These are phyloP conservation scores for Plenodomus tracheiphilus DNA, from an alignment of 2,329 filamentous ascomycete species.

Conservation along the genomic window DNA sequence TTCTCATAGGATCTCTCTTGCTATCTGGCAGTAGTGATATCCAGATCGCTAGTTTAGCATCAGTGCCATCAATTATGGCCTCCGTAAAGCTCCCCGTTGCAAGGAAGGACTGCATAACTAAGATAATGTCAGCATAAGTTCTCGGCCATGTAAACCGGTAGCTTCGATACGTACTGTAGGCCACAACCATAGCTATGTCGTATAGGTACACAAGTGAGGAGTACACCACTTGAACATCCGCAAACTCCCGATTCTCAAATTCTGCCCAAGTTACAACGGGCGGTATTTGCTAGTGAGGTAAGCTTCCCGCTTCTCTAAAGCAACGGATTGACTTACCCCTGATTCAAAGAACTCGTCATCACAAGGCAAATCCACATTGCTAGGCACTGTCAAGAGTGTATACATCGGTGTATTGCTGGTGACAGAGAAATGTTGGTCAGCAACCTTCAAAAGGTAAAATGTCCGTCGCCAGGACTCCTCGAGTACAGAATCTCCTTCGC, in stretches of 20 bases:
- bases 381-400: conserved; percentile 63
- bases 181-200: conserved; percentile 70
- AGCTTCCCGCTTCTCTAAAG: neutral
- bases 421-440: conserved; percentile 80
- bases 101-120: conserved; percentile 54
- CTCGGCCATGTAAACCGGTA: neutral
- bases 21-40: conserved; percentile 72
- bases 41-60: conserved; percentile 71
- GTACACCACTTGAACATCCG: conserved; percentile 69
- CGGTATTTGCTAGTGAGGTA: conserved; percentile 34
- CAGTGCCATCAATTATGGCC: conserved; percentile 68
- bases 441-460: conserved; percentile 79
- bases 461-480: conserved; percentile 86
- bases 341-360: conserved; percentile 70
- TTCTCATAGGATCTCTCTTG: conserved; percentile 70
- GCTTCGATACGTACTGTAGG: conserved; percentile 54
- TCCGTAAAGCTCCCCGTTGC: conserved; percentile 25
- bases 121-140: conserved; percentile 4
- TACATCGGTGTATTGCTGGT: conserved; percentile 73
- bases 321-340: conserved; percentile 27
- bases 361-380: conserved; percentile 74
- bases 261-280: conserved; percentile 62
- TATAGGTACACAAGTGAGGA: conserved; percentile 85
- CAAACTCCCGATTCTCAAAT: conserved; percentile 74
- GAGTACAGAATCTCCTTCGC: conserved; percentile 65